Evolutionary conservation across 2,329 filamentous ascomycete species (phyloP).

Genomic region (Fusarium sp.): DNA sequence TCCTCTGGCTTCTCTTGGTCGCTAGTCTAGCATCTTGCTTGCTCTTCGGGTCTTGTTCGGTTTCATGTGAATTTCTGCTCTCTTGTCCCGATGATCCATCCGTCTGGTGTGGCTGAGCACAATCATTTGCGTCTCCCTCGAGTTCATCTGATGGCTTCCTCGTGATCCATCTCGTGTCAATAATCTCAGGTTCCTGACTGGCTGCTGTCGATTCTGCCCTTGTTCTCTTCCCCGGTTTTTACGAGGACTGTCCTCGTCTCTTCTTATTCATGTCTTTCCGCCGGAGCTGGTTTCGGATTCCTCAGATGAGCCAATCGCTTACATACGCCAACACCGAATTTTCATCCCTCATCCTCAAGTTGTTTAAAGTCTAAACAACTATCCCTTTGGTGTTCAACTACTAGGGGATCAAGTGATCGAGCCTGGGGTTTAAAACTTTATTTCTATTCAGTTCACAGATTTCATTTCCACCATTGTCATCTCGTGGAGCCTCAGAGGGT

Average conservation of each 20-base stretch:
- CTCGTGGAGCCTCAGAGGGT: neutral
- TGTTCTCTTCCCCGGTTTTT: constrained; percentile 4
- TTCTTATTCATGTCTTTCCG: neutral
- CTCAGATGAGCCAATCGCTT: constrained; percentile 4
- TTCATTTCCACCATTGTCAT: neutral
- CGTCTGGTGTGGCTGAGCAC: constrained; percentile 16
- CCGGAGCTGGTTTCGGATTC: neutral
- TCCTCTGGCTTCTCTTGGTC: neutral
- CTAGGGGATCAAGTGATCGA: neutral
- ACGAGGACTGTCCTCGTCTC: neutral
- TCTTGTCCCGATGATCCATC: neutral
- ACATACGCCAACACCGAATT: neutral
- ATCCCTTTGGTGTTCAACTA: too few relatives aligned
- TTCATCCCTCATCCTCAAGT: neutral
- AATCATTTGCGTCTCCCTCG: neutral
- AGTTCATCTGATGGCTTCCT: constrained; percentile 8
- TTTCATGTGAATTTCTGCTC: constrained; percentile 47
- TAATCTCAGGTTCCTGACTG: constrained; percentile 7
- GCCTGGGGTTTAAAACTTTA: neutral
- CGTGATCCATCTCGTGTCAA: constrained; percentile 5
- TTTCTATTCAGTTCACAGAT: neutral
- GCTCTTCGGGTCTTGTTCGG: constrained; percentile 36
- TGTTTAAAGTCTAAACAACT: neutral
- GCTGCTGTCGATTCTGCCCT: constrained; percentile 8
- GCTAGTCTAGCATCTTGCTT: neutral